These are phyloP conservation scores for Peziza echinospora DNA, from an alignment of 495 filamentous ascomycete genomes.

Conservation along the genomic window DNA sequence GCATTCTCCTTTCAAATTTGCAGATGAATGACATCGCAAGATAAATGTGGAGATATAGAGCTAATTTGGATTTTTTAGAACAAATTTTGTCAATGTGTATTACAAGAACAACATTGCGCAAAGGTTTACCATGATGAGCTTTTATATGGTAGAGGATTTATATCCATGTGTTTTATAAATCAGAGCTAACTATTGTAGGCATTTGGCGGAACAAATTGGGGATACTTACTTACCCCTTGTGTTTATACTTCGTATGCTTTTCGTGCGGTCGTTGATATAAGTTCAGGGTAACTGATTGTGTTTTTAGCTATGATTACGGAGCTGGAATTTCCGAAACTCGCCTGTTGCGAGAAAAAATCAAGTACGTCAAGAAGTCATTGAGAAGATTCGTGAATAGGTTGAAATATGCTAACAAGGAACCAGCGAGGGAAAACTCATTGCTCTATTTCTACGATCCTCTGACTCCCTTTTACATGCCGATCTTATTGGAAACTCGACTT, in stretches of 20 bases:
- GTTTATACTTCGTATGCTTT: conserved; percentile 5
- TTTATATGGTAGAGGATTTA: conserved; percentile 9
- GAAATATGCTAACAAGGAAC: not conserved
- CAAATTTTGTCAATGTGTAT: conserved; percentile 17
- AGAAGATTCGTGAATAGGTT: no score
- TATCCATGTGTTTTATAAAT: no score
- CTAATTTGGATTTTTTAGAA: conserved; percentile 6
- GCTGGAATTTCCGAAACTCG: conserved; percentile 14
- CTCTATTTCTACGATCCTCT: not conserved
- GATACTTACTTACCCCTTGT: conserved; percentile 1
- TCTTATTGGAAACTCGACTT: not conserved
- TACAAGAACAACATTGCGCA: conserved; percentile 17
- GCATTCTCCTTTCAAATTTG: not conserved
- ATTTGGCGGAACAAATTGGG: conserved; percentile 18
- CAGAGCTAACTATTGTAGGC: conserved; percentile 2
- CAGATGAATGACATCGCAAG: no score
- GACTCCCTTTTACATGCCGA: not conserved
- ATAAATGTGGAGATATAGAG: not conserved
- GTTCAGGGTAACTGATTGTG: not conserved
- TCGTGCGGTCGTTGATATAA: not conserved
- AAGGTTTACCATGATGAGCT: conserved; percentile 12
- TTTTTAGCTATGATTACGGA: conserved; percentile 24
- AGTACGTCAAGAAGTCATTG: conserved; percentile 22
- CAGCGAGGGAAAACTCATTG: not conserved
- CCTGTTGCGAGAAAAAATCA: conserved; percentile 20